These are phyloP conservation scores for Komagataella populi DNA, from an alignment of 805 yeast species.

Conservation along the genomic window DNA sequence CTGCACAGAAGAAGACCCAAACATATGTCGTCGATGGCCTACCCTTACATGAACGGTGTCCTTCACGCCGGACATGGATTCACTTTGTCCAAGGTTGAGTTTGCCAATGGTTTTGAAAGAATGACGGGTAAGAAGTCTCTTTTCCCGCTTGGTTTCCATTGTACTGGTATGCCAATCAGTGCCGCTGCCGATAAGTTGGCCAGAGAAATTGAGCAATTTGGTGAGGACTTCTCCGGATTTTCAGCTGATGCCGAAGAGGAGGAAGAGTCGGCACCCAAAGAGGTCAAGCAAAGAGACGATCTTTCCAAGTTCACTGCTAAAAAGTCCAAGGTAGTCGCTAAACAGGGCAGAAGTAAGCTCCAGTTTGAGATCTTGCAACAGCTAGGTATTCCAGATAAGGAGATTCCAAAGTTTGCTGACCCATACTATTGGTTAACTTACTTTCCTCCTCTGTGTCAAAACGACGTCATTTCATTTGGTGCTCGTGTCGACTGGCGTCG, in stretches of 20 bases:
- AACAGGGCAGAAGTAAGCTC: conserved; percentile 86
- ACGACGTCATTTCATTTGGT: conserved; percentile 72
- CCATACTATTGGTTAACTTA: conserved; percentile 80
- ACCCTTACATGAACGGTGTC: conserved; percentile 98
- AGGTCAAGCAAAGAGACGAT: conserved; percentile 40
- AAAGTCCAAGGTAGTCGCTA: conserved; percentile 88
- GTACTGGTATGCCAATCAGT: conserved; percentile 98
- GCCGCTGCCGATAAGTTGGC: conserved; percentile 92
- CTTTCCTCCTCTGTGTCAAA: conserved; percentile 84
- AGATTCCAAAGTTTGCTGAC: conserved; percentile 80
- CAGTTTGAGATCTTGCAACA: conserved; percentile 96
- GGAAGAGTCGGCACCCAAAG: conserved; percentile 13
- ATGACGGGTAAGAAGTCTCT: conserved; percentile 87
- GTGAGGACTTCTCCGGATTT: conserved; percentile 58
- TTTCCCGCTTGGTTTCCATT: conserved; percentile 96
- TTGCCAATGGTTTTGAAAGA: conserved; percentile 85
- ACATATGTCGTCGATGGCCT: conserved; percentile 88
- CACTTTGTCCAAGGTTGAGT: conserved; percentile 89
- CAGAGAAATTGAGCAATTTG: conserved; percentile 88
- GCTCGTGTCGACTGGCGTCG: conserved; percentile 98
- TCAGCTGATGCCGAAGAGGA: conserved; percentile 51
- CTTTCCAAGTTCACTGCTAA: conserved; percentile 85
- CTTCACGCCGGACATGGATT: conserved; percentile 96
- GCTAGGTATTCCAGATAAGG: conserved; percentile 75
- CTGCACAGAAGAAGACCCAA: conserved; percentile 74